Evolutionary conservation across 1,284 basidiomycete species (phyloP).

Genomic region (Ceratobasidium sp.): DNA sequence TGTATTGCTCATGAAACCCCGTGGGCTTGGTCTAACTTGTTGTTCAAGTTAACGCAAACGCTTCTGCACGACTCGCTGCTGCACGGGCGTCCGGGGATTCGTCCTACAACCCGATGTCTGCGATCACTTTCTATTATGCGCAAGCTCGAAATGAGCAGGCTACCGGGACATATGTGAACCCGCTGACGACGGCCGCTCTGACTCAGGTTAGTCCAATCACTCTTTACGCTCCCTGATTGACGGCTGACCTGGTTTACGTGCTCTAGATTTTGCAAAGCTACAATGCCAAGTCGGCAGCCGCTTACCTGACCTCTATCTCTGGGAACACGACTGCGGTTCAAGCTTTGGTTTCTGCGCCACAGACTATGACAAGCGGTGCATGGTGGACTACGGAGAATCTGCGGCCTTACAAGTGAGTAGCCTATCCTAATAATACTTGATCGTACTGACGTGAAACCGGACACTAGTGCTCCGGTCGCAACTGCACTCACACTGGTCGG

Average conservation of each 20-base stretch:
- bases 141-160: slow-evolving; percentile 52
- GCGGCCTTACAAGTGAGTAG: slow-evolving; percentile 57
- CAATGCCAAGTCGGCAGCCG: slow-evolving; percentile 45
- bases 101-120: slow-evolving; percentile 56
- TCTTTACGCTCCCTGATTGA: slow-evolving; percentile 37
- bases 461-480: slow-evolving; percentile 58
- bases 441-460: not conserved
- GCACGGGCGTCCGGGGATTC: slow-evolving; percentile 57
- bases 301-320: slow-evolving; percentile 53
- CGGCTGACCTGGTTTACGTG: slow-evolving; percentile 52
- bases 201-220: slow-evolving; percentile 48
- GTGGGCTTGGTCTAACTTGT: not conserved
- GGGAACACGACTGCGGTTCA: slow-evolving; percentile 52
- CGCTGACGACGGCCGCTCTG: slow-evolving; percentile 52
- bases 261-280: slow-evolving; percentile 36
- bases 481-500: slow-evolving; percentile 63
- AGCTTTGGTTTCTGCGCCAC: slow-evolving; percentile 58
- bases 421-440: not conserved
- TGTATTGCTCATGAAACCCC: slow-evolving; percentile 42
- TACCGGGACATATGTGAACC: slow-evolving; percentile 56
- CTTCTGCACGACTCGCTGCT: slow-evolving; percentile 53
- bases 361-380: slow-evolving; percentile 58
- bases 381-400: slow-evolving; percentile 58
- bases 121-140: slow-evolving; percentile 57
- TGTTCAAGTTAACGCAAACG: slow-evolving; percentile 56